A percentile compares a stretch with the other conserved stretches of the same genome.
Evolutionary conservation across 2,329 filamentous ascomycete genomes (phyloP).

Genomic region (Penicillium sp.): DNA sequence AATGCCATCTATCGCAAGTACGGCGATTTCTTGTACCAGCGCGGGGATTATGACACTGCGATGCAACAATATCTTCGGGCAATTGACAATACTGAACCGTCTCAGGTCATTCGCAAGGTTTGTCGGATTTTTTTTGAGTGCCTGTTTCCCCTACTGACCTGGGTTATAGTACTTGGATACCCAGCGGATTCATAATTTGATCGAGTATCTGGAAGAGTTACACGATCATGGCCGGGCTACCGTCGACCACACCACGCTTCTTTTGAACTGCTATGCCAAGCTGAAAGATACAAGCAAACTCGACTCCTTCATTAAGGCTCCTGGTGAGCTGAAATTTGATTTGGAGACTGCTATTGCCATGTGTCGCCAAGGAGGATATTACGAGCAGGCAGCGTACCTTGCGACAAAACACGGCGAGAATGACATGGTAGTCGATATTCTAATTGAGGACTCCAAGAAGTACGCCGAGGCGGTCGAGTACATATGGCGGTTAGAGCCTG

Average conservation of each 20-base stretch:
- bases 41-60: constrained; percentile 94
- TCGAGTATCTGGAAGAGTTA: constrained; percentile 93
- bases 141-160: background rate
- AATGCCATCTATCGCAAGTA: constrained; percentile 92
- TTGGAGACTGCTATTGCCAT: constrained; percentile 95
- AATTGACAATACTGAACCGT: constrained; percentile 93
- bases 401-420: constrained; percentile 93
- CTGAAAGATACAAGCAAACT: constrained; percentile 95
- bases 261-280: constrained; percentile 97
- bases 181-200: constrained; percentile 94
- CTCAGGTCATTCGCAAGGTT: constrained; percentile 91
- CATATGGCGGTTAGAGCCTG: constrained; percentile 82
- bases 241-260: constrained; percentile 88
- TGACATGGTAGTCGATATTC: constrained; percentile 88
- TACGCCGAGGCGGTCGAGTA: constrained; percentile 87
- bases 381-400: constrained; percentile 91
- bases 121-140: background rate
- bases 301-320: constrained; percentile 94
- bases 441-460: constrained; percentile 92
- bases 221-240: constrained; percentile 93
- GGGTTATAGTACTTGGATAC: constrained; percentile 78
- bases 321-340: constrained; percentile 86
- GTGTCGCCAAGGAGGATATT: constrained; percentile 96
- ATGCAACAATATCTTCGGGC: constrained; percentile 98
- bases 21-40: constrained; percentile 91